phyloP scores from a whole-genome alignment of 2,329 filamentous ascomycete genomes.

The Claviceps africana region DNA sequence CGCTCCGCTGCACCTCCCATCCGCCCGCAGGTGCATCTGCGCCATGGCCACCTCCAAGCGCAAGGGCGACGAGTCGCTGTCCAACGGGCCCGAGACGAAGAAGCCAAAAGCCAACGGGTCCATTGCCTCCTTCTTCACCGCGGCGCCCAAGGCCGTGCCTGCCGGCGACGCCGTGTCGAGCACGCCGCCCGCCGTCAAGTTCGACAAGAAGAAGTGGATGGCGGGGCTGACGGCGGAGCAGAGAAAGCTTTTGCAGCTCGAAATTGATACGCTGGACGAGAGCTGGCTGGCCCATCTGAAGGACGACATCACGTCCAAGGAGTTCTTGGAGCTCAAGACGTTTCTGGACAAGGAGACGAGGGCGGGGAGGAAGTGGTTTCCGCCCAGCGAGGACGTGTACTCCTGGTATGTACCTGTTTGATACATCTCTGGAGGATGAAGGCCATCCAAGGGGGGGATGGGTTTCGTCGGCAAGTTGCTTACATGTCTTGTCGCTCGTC shows the following conservation, averaged over 20 bases:
- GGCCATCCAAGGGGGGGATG: too few species aligned
- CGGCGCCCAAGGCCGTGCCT: slow-evolving; percentile 37
- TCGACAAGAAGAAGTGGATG: slow-evolving; percentile 88
- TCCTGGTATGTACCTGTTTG: slow-evolving; percentile 54
- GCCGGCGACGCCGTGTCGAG: slow-evolving; percentile 16
- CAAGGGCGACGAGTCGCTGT: slow-evolving; percentile 37
- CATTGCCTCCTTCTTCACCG: slow-evolving; percentile 82
- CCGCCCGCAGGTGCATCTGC: not conserved
- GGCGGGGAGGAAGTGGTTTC: slow-evolving; percentile 67
- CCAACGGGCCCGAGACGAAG: slow-evolving; percentile 40
- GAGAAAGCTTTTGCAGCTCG: slow-evolving; percentile 65
- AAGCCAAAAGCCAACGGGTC: slow-evolving; percentile 61
- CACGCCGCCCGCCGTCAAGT: slow-evolving; percentile 35
- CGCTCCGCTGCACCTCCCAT: not conserved
- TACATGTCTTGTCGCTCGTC: not conserved
- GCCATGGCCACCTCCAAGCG: slow-evolving; percentile 50
- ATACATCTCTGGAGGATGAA: not conserved
- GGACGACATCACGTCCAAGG: slow-evolving; percentile 63
- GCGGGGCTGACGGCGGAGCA: slow-evolving; percentile 66
- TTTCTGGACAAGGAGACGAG: slow-evolving; percentile 71
- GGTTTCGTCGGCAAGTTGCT: not conserved
- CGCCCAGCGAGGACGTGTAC: slow-evolving; percentile 79
- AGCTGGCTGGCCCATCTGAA: slow-evolving; percentile 85
- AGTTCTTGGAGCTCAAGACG: slow-evolving; percentile 77
- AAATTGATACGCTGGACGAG: slow-evolving; percentile 83